Evolutionary conservation across 805 yeast genomes (phyloP), one percentile per base, ranked within the genome.

Genomic region (Saccharomycopsis fibuligera): DNA sequence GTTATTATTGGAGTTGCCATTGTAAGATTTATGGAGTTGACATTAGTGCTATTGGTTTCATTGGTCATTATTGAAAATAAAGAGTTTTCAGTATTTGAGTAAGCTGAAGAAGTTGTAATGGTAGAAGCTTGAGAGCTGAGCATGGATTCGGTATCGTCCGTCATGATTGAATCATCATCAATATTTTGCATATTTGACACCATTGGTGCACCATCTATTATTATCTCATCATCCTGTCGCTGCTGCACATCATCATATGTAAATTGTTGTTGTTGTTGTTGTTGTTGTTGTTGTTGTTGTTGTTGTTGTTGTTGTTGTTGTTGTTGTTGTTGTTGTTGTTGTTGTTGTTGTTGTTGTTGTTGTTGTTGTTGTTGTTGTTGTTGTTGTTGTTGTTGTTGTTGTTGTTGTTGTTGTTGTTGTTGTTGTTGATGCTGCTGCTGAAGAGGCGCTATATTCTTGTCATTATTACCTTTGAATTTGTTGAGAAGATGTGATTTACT

Each of bases 1-100:
- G 72, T 58, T 3, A 69, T 45, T 33, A 54, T 44, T 14, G 51
- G 47, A 4, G 49, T 45, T 3, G 42, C 4, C 14, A 44, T 38
- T 5, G 51, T 8, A 12, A 51, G 42, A 30, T 39, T 50, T 10
- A 53, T 35, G 14, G 49, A 33, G 3, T 27, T 22, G 17, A 35
- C 19, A n/a, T 37, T 12, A 2, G 44, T 36, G n/a, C 17, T 41
- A 12, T 41, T 24, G 5, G 51, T 40, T 12, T 44, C 47, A 10
- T 43, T 38, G 12, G 55, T 45, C 22, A 51, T 48, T 2, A 41
- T 22, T 5, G 53, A 44, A 25, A 51, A 51, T 16, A 51, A 19
- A 12, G 42, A 56, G 56, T 4, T 40, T 29, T 52, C 50, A 8
- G 46, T 33, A 23, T 35, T 23, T 16, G 30, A 16, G 30, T 37